Evolutionary conservation across 2,329 filamentous ascomycete genomes (phyloP).

Genomic region (Lasiodiplodia theobromae): DNA sequence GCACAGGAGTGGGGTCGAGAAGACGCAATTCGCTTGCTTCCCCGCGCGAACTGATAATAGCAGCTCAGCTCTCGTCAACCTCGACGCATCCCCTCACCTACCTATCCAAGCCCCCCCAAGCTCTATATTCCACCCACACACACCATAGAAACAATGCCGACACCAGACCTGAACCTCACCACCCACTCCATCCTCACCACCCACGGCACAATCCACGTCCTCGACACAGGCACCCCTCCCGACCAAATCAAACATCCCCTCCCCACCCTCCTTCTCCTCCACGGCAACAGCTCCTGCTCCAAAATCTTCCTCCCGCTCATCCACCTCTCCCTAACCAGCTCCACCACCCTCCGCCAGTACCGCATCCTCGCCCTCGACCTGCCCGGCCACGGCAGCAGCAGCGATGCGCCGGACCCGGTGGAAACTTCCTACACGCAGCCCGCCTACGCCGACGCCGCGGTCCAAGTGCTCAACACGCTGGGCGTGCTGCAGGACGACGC

Average conservation of each 20-base stretch:
- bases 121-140: background rate
- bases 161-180: background rate
- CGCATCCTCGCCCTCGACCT: constrained; percentile 43
- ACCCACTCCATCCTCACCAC: constrained; percentile 19
- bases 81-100: background rate
- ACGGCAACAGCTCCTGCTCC: constrained; percentile 42
- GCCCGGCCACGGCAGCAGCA: constrained; percentile 44
- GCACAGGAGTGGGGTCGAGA: constrained; percentile 12
- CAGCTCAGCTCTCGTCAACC: background rate
- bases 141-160: background rate
- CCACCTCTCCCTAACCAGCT: constrained; percentile 32
- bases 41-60: constrained; percentile 12
- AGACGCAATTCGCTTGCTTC: constrained; percentile 5
- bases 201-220: constrained; percentile 23
- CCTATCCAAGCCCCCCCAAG: background rate
- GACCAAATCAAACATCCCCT: background rate
- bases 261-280: constrained; percentile 41
- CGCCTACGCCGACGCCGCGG: constrained; percentile 42
- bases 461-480: constrained; percentile 40
- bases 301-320: constrained; percentile 41
- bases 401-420: constrained; percentile 38
- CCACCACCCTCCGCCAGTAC: constrained; percentile 22
- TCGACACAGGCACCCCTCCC: constrained; percentile 4
- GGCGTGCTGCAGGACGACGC: background rate
- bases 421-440: constrained; percentile 38